Percentiles rank a stretch among this genome's conserved stretches.
These are phyloP conservation scores for Suhomyces yuchorum DNA, from an alignment of 1,139 yeast species.

Conservation along the genomic window DNA sequence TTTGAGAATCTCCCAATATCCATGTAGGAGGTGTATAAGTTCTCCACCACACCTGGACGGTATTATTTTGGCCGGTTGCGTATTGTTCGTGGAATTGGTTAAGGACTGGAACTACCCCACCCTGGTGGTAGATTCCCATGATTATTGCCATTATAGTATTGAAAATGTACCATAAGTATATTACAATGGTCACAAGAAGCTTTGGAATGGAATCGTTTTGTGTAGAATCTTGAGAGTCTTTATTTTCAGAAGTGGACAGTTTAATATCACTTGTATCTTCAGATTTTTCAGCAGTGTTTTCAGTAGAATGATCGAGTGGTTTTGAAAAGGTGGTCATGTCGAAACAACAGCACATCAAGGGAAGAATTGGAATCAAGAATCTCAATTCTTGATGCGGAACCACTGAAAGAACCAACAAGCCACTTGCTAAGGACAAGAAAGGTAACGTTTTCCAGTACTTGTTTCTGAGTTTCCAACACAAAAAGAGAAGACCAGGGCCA, in stretches of 20 bases:
- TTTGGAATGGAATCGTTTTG: not conserved
- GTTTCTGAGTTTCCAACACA: slow-evolving; percentile 35
- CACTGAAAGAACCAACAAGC: slow-evolving; percentile 59
- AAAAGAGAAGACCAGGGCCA: slow-evolving; percentile 69
- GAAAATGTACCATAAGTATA: slow-evolving; percentile 63
- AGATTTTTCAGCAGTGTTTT: slow-evolving; percentile 8
- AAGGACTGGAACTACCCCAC: slow-evolving; percentile 79
- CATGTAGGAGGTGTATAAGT: slow-evolving; percentile 93
- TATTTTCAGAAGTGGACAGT: not conserved
- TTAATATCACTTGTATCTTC: not conserved
- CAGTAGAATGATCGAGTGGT: too few relatives aligned
- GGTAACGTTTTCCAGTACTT: slow-evolving; percentile 50
- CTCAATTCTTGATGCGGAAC: slow-evolving; percentile 93
- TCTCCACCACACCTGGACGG: slow-evolving; percentile 81
- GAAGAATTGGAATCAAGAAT: slow-evolving; percentile 76
- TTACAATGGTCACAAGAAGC: slow-evolving; percentile 21
- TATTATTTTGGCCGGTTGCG: slow-evolving; percentile 19
- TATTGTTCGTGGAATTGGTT: slow-evolving; percentile 28
- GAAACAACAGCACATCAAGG: slow-evolving; percentile 67
- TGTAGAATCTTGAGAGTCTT: not conserved
- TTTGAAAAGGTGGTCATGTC: slow-evolving; percentile 39
- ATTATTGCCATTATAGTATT: slow-evolving; percentile 60
- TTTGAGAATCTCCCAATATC: slow-evolving; percentile 55
- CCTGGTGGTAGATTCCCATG: slow-evolving; percentile 87
- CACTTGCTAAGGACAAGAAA: slow-evolving; percentile 63